Evolutionary conservation across 179 eudicot species (phyloP), one percentile per base, ranked within the genome.

Genomic region (Heliamphora pulchella): DNA sequence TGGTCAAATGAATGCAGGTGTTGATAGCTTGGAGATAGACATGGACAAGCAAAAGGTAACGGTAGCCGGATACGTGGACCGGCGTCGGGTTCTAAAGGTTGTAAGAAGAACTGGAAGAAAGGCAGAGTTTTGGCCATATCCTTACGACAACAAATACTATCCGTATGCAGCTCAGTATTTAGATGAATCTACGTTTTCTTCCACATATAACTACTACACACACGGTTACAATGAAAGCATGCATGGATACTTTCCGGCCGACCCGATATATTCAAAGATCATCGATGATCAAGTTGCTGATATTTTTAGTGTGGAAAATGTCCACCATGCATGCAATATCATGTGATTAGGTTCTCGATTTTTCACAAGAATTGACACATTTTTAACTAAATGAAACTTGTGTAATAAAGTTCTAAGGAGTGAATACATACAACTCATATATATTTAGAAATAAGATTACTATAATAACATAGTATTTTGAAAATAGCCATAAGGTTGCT

Each of bases 41-140:
- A 87, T 84, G 87, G 87, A 85, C 9, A 87, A 82, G 81, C 89
- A 85, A 48, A 87, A 85, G 79, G 89, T 87, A 6, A 87, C 86
- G 0, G 87, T 87, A 8, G 81, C 44, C 0, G 87, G 87, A 64
- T 83, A 85, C 9, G 72, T 87, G 46, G 87, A 87, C 18, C 81
- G 81, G 79, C 67, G 83, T 64, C 57, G 63, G 67, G 87, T 87
- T 15, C 83, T 87, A 41, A 87, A 85, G 76, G 79, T 54, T 4
- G 87, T 87, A 15, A 84, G 89, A 78, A 80, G 87, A 76, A 85
- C 82, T 4, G 89, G 89, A 61, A 82, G 87, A 68, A 85, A 75
- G 39, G 87, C 86, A 1, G 87, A 87, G 78, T 84, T 84, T 71
- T 87, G 87, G 87, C 86, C 89, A 13, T 81, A 62, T 22, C 87